A percentile compares a stretch with the other conserved stretches of the same genome.
These are phyloP conservation scores for Podospora tetraspora DNA, from an alignment of 495 filamentous ascomycete species.

Conservation along the genomic window DNA sequence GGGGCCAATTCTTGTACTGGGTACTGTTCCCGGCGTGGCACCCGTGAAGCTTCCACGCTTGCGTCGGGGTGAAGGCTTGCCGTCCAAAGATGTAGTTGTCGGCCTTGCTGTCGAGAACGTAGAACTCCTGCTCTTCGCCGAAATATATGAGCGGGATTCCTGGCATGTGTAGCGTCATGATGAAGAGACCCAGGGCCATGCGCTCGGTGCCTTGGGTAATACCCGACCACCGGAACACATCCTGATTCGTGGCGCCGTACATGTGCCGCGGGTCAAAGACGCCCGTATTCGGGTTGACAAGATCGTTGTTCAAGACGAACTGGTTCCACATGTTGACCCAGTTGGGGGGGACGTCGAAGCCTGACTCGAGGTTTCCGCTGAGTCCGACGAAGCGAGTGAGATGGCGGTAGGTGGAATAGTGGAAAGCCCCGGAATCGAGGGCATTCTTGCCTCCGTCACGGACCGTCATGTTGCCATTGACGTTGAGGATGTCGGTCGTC, in stretches of 20 bases:
- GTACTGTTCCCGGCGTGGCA: conserved; percentile 52
- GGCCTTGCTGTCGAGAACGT: conserved; percentile 62
- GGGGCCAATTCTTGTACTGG: conserved; percentile 19
- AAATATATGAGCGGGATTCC: conserved; percentile 62
- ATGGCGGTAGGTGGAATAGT: conserved; percentile 66
- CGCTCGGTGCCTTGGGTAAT: conserved; percentile 59
- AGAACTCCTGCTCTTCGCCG: conserved; percentile 69
- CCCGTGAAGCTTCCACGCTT: conserved; percentile 65
- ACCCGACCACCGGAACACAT: conserved; percentile 70
- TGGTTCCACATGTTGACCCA: conserved; percentile 59
- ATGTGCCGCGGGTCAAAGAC: conserved; percentile 67
- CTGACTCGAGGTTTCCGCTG: conserved; percentile 57
- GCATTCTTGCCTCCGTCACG: conserved; percentile 53
- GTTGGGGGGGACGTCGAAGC: conserved; percentile 54
- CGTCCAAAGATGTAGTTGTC: conserved; percentile 67
- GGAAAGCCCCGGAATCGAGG: conserved; percentile 63
- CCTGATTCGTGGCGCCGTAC: conserved; percentile 67
- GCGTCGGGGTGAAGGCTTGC: conserved; percentile 59
- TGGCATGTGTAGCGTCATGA: conserved; percentile 60
- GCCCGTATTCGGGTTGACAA: conserved; percentile 60
- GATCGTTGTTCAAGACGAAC: conserved; percentile 59
- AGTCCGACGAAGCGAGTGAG: conserved; percentile 63
- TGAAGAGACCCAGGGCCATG: conserved; percentile 56
- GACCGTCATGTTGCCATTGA: conserved; percentile 22
- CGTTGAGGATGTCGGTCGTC: background rate